Evolutionary conservation across 2,329 filamentous ascomycete genomes (phyloP).

Genomic region (Thermothelomyces thermophilus): DNA sequence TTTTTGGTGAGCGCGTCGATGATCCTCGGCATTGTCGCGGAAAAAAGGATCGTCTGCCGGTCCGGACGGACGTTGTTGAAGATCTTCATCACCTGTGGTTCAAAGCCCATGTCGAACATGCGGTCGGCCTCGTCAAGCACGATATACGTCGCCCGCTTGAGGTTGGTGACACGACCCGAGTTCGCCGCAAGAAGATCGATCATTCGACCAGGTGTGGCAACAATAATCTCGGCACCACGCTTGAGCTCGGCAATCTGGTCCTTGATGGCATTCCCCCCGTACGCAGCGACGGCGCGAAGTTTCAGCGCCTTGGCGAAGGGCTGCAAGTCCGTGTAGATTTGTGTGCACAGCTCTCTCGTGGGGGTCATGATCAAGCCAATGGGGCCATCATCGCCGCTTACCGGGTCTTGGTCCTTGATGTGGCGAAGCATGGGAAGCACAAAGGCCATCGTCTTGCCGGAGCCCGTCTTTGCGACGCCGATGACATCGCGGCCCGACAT

Average conservation of each 20-base stretch:
- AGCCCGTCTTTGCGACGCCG: slow-evolving; percentile 94
- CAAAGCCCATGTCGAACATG: slow-evolving; percentile 99
- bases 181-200: slow-evolving; percentile 94
- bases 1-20: slow-evolving; percentile 90
- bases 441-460: slow-evolving; percentile 95
- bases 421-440: slow-evolving; percentile 95
- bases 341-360: slow-evolving; percentile 85
- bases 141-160: slow-evolving; percentile 83
- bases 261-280: slow-evolving; percentile 91
- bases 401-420: slow-evolving; percentile 82
- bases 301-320: slow-evolving; percentile 84
- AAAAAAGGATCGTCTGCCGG: slow-evolving; percentile 90
- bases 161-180: slow-evolving; percentile 85
- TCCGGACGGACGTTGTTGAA: slow-evolving; percentile 86
- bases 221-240: slow-evolving; percentile 87
- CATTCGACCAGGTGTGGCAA: slow-evolving; percentile 90
- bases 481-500: slow-evolving; percentile 96
- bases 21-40: slow-evolving; percentile 88
- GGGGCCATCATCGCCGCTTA: slow-evolving; percentile 80
- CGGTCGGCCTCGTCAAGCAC: slow-evolving; percentile 96
- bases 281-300: slow-evolving; percentile 83
- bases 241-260: slow-evolving; percentile 97
- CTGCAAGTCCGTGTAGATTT: slow-evolving; percentile 92
- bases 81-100: slow-evolving; percentile 96
- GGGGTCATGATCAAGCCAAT: slow-evolving; percentile 87